A percentile compares a stretch with the other conserved stretches of the same genome.
Evolutionary conservation across 2,329 filamentous ascomycete species (phyloP).

Genomic region (Cylindrodendrum hubeiense): DNA sequence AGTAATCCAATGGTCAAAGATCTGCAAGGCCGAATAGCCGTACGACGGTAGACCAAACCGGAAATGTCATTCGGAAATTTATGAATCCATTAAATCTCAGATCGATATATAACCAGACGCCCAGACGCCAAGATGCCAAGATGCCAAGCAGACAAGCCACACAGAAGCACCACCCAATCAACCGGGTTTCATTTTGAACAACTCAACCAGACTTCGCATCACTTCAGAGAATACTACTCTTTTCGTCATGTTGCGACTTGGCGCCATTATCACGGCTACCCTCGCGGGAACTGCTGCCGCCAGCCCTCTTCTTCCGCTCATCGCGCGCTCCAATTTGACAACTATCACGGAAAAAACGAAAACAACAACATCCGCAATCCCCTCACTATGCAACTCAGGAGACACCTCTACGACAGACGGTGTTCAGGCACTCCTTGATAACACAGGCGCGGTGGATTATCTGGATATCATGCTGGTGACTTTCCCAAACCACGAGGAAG

Average conservation of each 20-base stretch:
- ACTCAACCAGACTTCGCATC: not conserved
- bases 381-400: not conserved
- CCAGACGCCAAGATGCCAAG: not conserved
- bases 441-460: not conserved
- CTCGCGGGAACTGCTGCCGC: not conserved
- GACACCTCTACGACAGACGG: conserved; percentile 6
- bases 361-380: not conserved
- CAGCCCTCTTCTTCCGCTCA: not conserved
- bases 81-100: not conserved
- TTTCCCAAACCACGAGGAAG: conserved; percentile 4
- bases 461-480: conserved; percentile 12
- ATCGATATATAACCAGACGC: not conserved
- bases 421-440: conserved; percentile 10
- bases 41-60: too few relatives aligned
- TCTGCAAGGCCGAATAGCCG: too few relatives aligned
- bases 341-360: too few relatives aligned
- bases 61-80: too few relatives aligned
- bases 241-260: not conserved
- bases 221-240: not conserved
- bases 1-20: too few relatives aligned
- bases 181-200: not conserved
- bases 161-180: not conserved
- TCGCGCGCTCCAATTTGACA: not conserved
- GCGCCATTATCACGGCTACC: not conserved
- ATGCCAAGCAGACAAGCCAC: not conserved